These are phyloP conservation scores for Dactylellina drechsleri DNA, from an alignment of 2,329 filamentous ascomycete genomes.

Conservation along the genomic window DNA sequence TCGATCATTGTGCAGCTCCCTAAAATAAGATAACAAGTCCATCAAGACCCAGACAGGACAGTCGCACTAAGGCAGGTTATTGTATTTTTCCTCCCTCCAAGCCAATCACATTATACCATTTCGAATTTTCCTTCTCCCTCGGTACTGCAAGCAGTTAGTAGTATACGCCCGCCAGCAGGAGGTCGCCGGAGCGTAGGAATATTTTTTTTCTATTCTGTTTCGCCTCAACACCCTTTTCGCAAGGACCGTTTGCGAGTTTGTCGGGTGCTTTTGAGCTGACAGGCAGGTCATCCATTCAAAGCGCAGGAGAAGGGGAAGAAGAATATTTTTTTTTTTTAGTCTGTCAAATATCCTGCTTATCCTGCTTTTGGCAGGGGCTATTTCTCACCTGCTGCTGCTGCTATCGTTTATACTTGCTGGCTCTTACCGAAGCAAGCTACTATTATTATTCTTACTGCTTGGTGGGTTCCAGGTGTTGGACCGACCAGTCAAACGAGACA, in stretches of 20 bases:
- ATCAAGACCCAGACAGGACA: neutral
- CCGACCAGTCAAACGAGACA: neutral
- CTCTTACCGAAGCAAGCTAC: too few species aligned
- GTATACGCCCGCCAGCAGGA: slow-evolving; percentile 7
- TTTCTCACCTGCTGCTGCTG: too few species aligned
- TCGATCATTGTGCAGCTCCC: neutral
- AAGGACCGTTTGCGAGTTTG: neutral
- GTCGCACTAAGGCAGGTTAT: slow-evolving; percentile 1
- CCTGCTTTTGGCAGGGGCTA: too few species aligned
- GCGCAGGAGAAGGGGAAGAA: slow-evolving; percentile 1
- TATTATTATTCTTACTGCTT: too few species aligned
- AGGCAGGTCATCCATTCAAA: slow-evolving; percentile 14
- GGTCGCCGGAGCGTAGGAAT: neutral
- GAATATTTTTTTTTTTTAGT: neutral
- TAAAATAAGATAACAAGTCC: neutral
- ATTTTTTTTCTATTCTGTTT: slow-evolving; percentile 27
- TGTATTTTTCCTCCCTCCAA: neutral
- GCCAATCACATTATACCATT: slow-evolving; percentile 26
- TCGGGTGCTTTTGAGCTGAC: slow-evolving; percentile 54
- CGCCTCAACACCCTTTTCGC: slow-evolving; percentile 15
- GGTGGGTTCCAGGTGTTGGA: too few species aligned
- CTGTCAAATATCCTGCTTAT: too few species aligned
- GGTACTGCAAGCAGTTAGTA: slow-evolving; percentile 1
- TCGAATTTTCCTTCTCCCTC: neutral
- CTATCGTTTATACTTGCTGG: too few species aligned